Base-by-base conservation (phyloP, 2,329 filamentous ascomycete genomes). In the Nemania abortiva region DNA sequence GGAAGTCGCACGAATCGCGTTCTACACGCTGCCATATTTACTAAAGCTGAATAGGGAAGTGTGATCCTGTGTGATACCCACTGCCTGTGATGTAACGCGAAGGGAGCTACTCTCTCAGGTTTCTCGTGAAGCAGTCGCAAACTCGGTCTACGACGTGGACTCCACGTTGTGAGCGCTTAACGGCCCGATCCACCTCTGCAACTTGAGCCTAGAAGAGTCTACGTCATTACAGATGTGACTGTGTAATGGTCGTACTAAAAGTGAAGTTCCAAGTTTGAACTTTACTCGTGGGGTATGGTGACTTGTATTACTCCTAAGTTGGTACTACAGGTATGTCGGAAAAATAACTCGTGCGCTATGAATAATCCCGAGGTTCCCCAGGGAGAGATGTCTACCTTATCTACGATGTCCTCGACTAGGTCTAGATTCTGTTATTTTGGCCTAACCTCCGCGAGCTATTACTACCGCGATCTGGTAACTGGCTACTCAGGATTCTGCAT, bases 1-100 rank as follows among this genome's bases (percentile, higher is more conserved):
- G 55, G 42, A 66, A 63, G 57, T 66, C 27, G 42, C 54, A 69
- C 68, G 45, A 27, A 39, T 34, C 31, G 42, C 11, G 58, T 55
- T 10, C 20, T 50, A 45, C 60, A 31, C 13, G 20, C 31, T 53
- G 27, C 47, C 34, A 68, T 49, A 22, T 55, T 39, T n/a, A 34
- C 52, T 50, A 34, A 18, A 59, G 34, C 61, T 39, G 37, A 29
- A 49, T 54, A 31, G 34, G 59, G 37, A 55, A 39, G 24, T 58
- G 65, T 60, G 56, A 57, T 65, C 34, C 49, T 29, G 52, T 11
- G 54, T 58, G 37, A 56, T n/a, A 62, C 29, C 20, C 45, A 58
- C 57, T 61, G 50, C 45, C 50, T 37, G 49, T 29, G 18, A 34
- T 37, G 52, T 60, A 27, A 60, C 49, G 50, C 37, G 15, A 11